Evolutionary conservation across 164 flowering plant genomes (phyloP).

Genomic region (Macadamia tetraphylla): DNA sequence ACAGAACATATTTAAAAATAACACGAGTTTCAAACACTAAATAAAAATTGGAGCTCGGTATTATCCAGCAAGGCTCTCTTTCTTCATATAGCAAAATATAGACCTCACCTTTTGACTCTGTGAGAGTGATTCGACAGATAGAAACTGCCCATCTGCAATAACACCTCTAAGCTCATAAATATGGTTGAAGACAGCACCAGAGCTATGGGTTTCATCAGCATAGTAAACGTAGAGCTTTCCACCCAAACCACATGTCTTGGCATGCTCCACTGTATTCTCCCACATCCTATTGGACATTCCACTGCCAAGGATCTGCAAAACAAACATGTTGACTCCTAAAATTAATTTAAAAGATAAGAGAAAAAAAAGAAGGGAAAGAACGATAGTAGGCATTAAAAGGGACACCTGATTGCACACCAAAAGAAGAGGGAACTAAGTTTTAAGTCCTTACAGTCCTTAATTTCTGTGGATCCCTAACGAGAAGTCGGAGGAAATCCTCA

Average conservation of each 20-base stretch:
- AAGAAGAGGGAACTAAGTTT: neutral
- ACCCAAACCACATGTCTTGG: constrained; percentile 51
- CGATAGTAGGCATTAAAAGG: neutral
- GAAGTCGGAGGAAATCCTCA: constrained; percentile 52
- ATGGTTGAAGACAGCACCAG: constrained; percentile 48
- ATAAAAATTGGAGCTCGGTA: too few relatives aligned
- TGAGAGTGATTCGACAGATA: constrained; percentile 40
- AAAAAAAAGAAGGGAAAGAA: neutral
- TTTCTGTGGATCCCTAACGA: constrained; percentile 46
- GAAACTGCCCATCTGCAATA: constrained; percentile 42
- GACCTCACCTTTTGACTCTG: constrained; percentile 44
- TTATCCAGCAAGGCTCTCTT: too few relatives aligned
- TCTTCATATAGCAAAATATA: neutral
- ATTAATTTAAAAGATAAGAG: neutral
- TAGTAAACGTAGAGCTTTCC: constrained; percentile 54
- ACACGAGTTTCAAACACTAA: too few relatives aligned
- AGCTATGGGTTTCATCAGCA: constrained; percentile 27
- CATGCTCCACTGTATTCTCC: constrained; percentile 64
- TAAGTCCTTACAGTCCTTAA: constrained; percentile 39
- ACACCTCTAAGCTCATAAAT: constrained; percentile 54
- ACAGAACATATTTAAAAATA: too few relatives aligned
- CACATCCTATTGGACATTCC: constrained; percentile 70
- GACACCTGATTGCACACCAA: neutral
- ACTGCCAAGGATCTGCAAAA: constrained; percentile 45
- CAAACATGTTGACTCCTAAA: neutral